Conservation (phyloP, 768 basidiomycete genomes). For the Mycena maculata region DNA sequence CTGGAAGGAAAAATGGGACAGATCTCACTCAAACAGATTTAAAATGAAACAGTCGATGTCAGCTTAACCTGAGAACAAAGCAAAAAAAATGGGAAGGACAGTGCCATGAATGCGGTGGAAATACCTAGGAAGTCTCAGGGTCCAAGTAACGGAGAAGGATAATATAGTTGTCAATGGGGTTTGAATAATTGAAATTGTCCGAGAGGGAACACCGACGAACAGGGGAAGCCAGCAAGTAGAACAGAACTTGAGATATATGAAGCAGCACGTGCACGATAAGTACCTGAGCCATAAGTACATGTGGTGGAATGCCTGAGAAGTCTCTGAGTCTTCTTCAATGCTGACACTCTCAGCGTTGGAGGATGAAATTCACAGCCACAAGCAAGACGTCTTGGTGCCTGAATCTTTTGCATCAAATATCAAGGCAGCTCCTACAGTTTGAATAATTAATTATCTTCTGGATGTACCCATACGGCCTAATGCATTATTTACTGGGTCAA, state of each 20-base stretch:
- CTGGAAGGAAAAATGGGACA: neutral
- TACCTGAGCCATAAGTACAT: neutral
- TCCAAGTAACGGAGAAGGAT: neutral
- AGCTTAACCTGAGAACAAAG: neutral
- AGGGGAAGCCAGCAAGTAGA: neutral
- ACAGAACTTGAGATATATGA: slow-evolving; percentile 1
- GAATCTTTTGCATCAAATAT: neutral
- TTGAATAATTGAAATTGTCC: neutral
- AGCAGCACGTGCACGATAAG: neutral
- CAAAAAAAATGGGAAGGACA: neutral
- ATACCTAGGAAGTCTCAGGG: neutral
- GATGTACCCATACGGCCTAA: no score
- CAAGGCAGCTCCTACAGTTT: no score
- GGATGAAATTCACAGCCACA: neutral
- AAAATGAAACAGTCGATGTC: neutral
- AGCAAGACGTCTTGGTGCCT: neutral
- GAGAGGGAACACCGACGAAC: neutral
- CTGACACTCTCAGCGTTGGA: neutral
- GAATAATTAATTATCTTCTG: no score
- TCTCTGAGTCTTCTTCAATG: neutral
- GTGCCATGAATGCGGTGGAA: neutral
- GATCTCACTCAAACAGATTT: neutral
- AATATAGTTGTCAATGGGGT: neutral
- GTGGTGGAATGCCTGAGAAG: slow-evolving; percentile 1
- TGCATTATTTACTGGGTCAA: no score